Evolutionary conservation across 345 rosid genomes (phyloP).

Genomic region (Limnanthes douglasii): DNA sequence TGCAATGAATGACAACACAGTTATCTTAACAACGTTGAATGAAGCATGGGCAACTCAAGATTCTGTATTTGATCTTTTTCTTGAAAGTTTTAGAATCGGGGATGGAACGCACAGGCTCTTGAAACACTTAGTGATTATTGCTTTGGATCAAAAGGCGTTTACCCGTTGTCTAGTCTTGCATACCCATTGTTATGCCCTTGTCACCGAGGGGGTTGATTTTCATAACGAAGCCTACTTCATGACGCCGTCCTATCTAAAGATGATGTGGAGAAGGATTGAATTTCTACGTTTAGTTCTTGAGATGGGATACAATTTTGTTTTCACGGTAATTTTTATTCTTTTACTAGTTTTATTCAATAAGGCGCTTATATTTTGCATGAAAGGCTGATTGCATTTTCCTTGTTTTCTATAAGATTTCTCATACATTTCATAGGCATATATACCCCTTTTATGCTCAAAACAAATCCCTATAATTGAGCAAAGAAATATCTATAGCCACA

Average conservation of each 20-base stretch:
- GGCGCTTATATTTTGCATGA: neutral
- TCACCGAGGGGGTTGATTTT: slow-evolving; percentile 60
- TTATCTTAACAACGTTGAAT: slow-evolving; percentile 66
- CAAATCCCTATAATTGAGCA: no score
- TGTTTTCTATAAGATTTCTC: neutral
- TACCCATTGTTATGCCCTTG: slow-evolving; percentile 51
- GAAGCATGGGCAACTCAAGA: slow-evolving; percentile 75
- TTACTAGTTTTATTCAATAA: neutral
- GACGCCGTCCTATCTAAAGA: slow-evolving; percentile 61
- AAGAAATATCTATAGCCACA: neutral
- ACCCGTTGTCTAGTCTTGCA: slow-evolving; percentile 40
- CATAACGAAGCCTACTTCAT: slow-evolving; percentile 66
- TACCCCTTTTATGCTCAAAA: no score
- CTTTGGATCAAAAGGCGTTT: slow-evolving; percentile 57
- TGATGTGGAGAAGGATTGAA: slow-evolving; percentile 95
- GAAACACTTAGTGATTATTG: slow-evolving; percentile 60
- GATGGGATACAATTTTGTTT: slow-evolving; percentile 70
- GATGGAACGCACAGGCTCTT: slow-evolving; percentile 39
- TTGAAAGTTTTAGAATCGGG: slow-evolving; percentile 63
- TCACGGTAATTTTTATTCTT: slow-evolving; percentile 41
- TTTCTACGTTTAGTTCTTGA: slow-evolving; percentile 66
- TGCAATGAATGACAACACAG: slow-evolving; percentile 41
- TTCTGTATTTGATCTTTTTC: slow-evolving; percentile 55
- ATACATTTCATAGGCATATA: neutral
- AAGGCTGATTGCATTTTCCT: neutral